Conservation (phyloP, 2,329 filamentous ascomycete genomes). For the Xylaria sp. region DNA sequence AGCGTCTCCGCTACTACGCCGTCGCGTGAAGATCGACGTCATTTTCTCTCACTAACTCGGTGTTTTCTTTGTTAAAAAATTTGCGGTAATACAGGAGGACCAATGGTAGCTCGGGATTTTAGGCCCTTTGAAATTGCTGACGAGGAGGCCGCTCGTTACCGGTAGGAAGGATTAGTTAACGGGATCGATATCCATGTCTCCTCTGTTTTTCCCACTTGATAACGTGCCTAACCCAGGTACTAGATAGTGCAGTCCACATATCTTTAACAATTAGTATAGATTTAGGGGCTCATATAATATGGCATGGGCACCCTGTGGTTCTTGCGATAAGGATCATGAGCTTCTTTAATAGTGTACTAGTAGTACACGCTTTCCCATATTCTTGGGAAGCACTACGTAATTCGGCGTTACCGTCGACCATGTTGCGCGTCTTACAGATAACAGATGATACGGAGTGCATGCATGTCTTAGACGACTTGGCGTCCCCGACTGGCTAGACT, state of each 20-base stretch:
- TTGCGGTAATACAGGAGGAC: slow-evolving; percentile 26
- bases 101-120: slow-evolving; percentile 3
- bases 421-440: background rate
- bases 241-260: background rate
- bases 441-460: background rate
- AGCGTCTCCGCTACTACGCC: slow-evolving; percentile 8
- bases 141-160: background rate
- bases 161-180: background rate
- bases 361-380: background rate
- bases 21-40: slow-evolving; percentile 26
- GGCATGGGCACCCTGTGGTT: background rate
- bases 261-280: too few species aligned
- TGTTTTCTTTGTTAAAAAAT: slow-evolving; percentile 1
- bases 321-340: background rate
- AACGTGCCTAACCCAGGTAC: background rate
- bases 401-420: background rate
- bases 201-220: background rate
- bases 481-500: background rate
- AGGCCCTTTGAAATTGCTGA: background rate
- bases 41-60: slow-evolving; percentile 9
- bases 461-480: background rate
- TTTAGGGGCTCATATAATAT: too few species aligned
- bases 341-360: background rate
- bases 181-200: slow-evolving; percentile 13
- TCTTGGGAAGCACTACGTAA: background rate